Base-by-base conservation (phyloP, 2,329 filamentous ascomycete species). In the Calonectria fujianensis region DNA sequence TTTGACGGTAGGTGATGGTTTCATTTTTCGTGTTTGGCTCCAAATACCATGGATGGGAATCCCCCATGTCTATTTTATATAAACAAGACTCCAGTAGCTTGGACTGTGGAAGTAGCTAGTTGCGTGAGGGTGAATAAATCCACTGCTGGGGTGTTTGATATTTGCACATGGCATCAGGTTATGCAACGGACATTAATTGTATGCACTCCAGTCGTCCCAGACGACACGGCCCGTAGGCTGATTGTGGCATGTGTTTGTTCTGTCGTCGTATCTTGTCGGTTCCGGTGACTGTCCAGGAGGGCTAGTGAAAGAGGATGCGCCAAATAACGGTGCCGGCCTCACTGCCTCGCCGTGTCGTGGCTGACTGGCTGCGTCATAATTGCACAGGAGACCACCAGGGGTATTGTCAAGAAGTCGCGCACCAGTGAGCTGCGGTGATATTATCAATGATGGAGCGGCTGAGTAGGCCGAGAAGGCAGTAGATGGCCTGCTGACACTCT, bases 401-500 rank as follows among this genome's bases (percentile, higher is more conserved):
- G 41, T 63, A 16, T 63, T 63, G 35, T 24, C 41, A 8, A 31
- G 35, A 20, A 14, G 57, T 20, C 57, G 35, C 2, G 24, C 6
- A 10, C 8, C 37, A 11, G 35, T 63, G 14, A 24, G 29, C 24
- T 63, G 57, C 18, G 57, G 57, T 41, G 57, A 63, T n/a, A 63
- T 41, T 0, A 39, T 29, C 2, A 24, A 41, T 11, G 57, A 27
- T 13, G 14, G 9, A 18, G 39, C 39, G 13, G 24, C 16, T 5
- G 35, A 63, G 7, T 63, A 27, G 39, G 57, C 20, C 27, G 57
- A 63, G 11, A 29, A 63, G 18, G 57, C 35, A 9, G 57, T 63
- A 39, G 57, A 63, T 41, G 57, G 57, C 24, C 57, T 39, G 27
- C 57, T 63, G 4, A 63, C n/a, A 10, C 57, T 39, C 5, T 63